Base-by-base conservation (phyloP, 2,329 filamentous ascomycete genomes). In the Penicillium sp. region DNA sequence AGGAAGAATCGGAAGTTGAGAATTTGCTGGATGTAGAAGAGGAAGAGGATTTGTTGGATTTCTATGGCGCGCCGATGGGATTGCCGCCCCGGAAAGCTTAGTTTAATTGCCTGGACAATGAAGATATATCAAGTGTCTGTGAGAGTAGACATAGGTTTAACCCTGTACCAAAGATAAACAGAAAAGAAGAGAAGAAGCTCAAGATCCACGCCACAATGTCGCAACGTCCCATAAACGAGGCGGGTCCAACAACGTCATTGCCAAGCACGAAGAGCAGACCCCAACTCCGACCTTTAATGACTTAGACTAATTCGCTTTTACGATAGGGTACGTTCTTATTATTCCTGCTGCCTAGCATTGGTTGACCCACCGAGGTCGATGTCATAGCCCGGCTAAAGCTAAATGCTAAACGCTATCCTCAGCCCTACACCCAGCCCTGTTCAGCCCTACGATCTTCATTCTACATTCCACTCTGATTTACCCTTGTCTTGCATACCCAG, bases 1-100 rank as follows among this genome's bases (percentile, higher is more conserved):
- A 61, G 13, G 62, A 62, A 5, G 65, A 64, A 28, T 62, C 57
- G 1, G 58, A 61, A 23, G 50, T 52, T 9, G 60, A 63, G 46
- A 58, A 51, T 35, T 47, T 14, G n/a, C 22, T 41, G 6, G 58
- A 56, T 8, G 44, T 52, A 16, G 56, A 57, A 26, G 56, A 58
- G 26, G 63, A 64, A 36, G 66, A 63, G 24, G 57, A 64, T 10
- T 55, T 72, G 47, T 64, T 64, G 50, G 69, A 72, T 46, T 69
- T 64, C 42, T 72, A 72, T 55, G 69, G 67, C 24, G 47, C 64
- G 22, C 67, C 68, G n/a, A 65, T 50, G 47, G 64, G 63, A 2
- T 52, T 72, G 36, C 55, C 63, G 8, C 66, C 69, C 10, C 49
- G 66, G 47, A 53, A 52, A 3, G 52, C 52, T 23, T 58, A 34